Conservation (phyloP, 805 yeast genomes). For the Sugiyamaella boreocaroliniensis region DNA sequence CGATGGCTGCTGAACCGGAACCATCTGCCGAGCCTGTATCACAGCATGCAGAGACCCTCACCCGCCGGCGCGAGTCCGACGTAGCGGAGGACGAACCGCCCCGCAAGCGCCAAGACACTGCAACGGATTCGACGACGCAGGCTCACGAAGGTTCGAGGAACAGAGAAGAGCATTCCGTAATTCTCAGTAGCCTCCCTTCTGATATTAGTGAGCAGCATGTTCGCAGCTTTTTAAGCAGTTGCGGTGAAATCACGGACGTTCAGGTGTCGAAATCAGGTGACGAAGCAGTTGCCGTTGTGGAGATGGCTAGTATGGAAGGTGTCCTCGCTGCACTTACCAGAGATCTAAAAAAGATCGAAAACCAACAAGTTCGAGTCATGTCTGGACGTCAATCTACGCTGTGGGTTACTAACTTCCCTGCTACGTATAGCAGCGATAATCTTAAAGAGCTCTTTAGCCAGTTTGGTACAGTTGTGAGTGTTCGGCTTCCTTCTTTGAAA, state of each 20-base stretch:
- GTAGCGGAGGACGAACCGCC: background rate
- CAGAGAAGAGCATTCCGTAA: slow-evolving; percentile 53
- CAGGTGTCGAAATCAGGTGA: slow-evolving; percentile 17
- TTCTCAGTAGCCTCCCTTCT: slow-evolving; percentile 45
- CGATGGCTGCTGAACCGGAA: background rate
- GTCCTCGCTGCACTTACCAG: slow-evolving; percentile 56
- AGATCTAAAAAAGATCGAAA: slow-evolving; percentile 43
- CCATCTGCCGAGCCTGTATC: background rate
- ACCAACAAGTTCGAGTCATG: slow-evolving; percentile 39
- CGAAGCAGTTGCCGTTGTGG: slow-evolving; percentile 46
- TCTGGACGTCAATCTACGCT: slow-evolving; percentile 45
- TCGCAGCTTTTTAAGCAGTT: slow-evolving; percentile 44
- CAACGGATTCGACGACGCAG: slow-evolving; percentile 2
- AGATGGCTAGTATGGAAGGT: slow-evolving; percentile 43
- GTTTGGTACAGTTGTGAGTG: slow-evolving; percentile 39
- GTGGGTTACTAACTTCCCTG: slow-evolving; percentile 74
- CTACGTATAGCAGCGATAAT: slow-evolving; percentile 37
- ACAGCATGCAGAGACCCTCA: background rate
- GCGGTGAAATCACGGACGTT: slow-evolving; percentile 48
- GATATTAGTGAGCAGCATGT: slow-evolving; percentile 37
- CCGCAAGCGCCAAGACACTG: background rate
- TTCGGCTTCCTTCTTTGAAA: slow-evolving; percentile 60
- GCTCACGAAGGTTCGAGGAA: slow-evolving; percentile 33
- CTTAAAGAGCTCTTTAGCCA: slow-evolving; percentile 37
- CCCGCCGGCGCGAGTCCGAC: background rate